Percentiles rank a stretch among this genome's conserved stretches.
Evolutionary conservation across 1,284 basidiomycete genomes (phyloP).

Genomic region (Tilletia caries): DNA sequence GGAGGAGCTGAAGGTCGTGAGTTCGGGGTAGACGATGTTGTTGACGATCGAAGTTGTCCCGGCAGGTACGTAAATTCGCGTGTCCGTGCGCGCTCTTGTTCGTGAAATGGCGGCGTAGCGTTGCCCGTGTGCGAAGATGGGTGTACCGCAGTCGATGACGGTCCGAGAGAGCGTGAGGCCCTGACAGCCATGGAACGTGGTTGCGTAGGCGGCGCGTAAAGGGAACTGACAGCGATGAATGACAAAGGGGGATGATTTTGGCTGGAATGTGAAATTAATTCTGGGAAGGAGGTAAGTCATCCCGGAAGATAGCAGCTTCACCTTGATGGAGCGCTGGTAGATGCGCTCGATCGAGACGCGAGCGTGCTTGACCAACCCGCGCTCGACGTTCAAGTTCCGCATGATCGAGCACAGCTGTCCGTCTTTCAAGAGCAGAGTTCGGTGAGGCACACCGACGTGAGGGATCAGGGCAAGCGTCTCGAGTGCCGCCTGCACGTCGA

Average conservation of each 20-base stretch:
- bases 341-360: neutral
- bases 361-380: neutral
- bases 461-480: neutral
- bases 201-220: neutral
- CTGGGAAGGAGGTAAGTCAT: neutral
- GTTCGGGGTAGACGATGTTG: neutral
- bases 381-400: neutral
- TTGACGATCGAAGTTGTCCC: neutral
- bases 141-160: neutral
- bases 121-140: neutral
- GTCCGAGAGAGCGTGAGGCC: neutral
- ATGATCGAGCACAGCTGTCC: neutral
- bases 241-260: neutral
- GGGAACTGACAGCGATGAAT: neutral
- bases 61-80: neutral
- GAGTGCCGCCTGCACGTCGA: neutral
- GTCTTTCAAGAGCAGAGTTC: neutral
- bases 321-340: neutral
- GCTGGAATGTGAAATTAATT: neutral
- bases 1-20: too few species aligned
- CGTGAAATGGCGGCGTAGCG: neutral
- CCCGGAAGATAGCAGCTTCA: neutral
- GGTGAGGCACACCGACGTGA: neutral
- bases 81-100: neutral
- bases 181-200: slow-evolving; percentile 3